Percentiles rank a stretch among this genome's conserved stretches.
phyloP scores from a whole-genome alignment of 1,284 basidiomycete genomes.

The Marasmius tenuissimus region DNA sequence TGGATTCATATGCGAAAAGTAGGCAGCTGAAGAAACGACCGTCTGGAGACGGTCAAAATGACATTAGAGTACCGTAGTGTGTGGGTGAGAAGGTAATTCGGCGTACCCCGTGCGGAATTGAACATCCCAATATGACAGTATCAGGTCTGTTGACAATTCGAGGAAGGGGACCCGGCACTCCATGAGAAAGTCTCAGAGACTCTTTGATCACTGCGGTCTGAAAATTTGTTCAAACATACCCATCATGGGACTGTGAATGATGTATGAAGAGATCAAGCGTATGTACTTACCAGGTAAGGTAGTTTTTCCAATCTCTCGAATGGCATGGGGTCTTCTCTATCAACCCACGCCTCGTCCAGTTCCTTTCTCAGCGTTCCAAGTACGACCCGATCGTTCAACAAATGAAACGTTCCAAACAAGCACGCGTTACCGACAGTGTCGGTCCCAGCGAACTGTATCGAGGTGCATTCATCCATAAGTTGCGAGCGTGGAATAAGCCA shows the following conservation, averaged over 20 bases:
- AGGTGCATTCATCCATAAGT: constrained; percentile 7
- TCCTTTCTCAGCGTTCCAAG: constrained; percentile 4
- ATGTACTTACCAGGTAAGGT: constrained; percentile 1
- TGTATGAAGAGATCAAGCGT: not conserved
- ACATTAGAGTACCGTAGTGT: not conserved
- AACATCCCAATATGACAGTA: constrained; percentile 2
- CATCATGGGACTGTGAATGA: not conserved
- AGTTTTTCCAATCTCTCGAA: not conserved
- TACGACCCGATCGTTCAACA: constrained; percentile 7
- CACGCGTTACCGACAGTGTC: constrained; percentile 15
- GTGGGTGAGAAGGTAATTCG: not conserved
- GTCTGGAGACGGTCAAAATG: not conserved
- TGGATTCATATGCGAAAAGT: constrained; percentile 7
- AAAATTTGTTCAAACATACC: no score
- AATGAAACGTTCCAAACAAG: constrained; percentile 9
- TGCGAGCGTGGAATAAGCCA: not conserved
- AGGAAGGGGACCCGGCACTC: constrained; percentile 5
- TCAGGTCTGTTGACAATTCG: not conserved
- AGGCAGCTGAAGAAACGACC: constrained; percentile 2
- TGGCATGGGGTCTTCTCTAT: not conserved
- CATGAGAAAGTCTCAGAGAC: constrained; percentile 7
- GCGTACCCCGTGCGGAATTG: constrained; percentile 6
- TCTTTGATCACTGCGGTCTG: constrained; percentile 15
- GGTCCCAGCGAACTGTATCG: constrained; percentile 12
- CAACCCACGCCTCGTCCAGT: constrained; percentile 1